Base-by-base conservation (phyloP, 176 grass and related monocot species). In the Aegilops sharonensis region DNA sequence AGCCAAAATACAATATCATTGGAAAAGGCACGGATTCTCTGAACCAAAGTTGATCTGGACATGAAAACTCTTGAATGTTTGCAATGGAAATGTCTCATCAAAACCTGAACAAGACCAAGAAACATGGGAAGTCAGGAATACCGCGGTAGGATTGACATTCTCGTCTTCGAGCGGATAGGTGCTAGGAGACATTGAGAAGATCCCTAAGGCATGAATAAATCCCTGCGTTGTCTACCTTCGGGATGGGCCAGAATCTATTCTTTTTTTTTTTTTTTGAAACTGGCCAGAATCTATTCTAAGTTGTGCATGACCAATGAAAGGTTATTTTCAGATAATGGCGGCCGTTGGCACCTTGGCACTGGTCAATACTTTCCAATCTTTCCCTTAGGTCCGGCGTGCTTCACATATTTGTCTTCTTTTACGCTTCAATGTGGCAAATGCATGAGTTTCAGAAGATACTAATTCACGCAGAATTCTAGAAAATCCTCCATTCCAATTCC, bases 141-240 rank as follows among this genome's bases (percentile, higher is more conserved):
- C 95, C 82, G 81, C 81, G 31, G 88, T 89, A 70, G 95, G 88
- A 84, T 97, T 94, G 59, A 91, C 81, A 64, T 88, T 85, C 81
- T 94, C 90, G 2, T 80, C 77, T 9, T 89, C 84, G 25, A 64
- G 87, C 1, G 78, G 86, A 92, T 92, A 86, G 57, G 73, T 34
- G 64, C 48, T 80, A 61, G 54, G 88, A 78, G 79, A 45, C 89
- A 97, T 97, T n/a, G 85, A 75, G 65, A 75, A 82, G 52, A 95
- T 86, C 61, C 42, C 45, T 86, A 54, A 62, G 83, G 20, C 54
- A 47, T 57, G 75, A 74, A 82, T 59, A 82, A 29, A 61, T 80
- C 69, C 69, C 65, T 61, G 45, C 68, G 77, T 62, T 43, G 68
- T 54, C 2, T 54, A 36, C 36, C 31, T 77, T 57, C 36, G 43